phyloP scores from a whole-genome alignment of 495 filamentous ascomycete species.

The Daldinia grandis region DNA sequence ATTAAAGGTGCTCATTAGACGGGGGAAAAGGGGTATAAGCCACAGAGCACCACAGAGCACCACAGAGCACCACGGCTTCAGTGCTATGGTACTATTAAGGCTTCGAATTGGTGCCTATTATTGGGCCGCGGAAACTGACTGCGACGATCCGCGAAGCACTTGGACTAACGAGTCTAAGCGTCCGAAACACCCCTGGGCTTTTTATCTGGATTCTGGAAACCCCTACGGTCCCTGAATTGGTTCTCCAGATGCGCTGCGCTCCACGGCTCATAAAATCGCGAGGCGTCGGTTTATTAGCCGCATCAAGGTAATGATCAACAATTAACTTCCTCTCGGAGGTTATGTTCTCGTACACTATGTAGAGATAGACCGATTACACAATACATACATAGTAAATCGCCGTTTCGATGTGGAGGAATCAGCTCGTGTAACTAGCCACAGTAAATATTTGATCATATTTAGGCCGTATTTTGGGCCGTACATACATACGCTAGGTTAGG shows the following conservation, averaged over 20 bases:
- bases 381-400: not conserved
- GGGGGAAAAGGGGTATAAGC: not conserved
- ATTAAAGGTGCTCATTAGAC: too few species aligned
- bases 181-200: constrained; percentile 16
- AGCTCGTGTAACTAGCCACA: not conserved
- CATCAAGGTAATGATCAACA: constrained; percentile 10
- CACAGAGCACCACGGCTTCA: not conserved
- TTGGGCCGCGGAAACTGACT: constrained; percentile 31
- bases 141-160: constrained; percentile 25
- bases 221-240: constrained; percentile 17
- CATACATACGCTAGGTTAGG: too few species aligned
- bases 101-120: constrained; percentile 20
- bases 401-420: constrained; percentile 7
- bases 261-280: constrained; percentile 25
- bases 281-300: constrained; percentile 12
- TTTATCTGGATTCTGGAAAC: constrained; percentile 3
- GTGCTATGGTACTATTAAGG: constrained; percentile 11
- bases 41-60: not conserved
- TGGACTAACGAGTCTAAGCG: constrained; percentile 14
- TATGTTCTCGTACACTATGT: constrained; percentile 4
- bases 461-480: constrained; percentile 3
- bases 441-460: not conserved
- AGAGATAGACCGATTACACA: not conserved
- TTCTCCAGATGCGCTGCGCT: constrained; percentile 34
- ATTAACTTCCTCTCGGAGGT: constrained; percentile 7